Base-by-base conservation (phyloP, 1,139 yeast species). In the Sugiyamaella xylanicola region DNA sequence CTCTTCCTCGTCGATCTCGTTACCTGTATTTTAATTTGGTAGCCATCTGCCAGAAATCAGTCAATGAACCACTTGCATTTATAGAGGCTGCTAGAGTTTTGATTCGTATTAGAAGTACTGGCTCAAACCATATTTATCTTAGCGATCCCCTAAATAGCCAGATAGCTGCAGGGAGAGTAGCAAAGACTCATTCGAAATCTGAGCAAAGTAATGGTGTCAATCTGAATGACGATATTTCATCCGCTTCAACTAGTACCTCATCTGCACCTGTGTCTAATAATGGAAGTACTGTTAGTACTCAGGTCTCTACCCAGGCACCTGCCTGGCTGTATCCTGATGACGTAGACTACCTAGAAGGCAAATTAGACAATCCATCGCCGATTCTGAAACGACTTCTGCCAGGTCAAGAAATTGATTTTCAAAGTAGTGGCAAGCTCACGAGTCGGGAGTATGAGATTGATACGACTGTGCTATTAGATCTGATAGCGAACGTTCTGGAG, bases 261-360 rank as follows among this genome's bases (percentile, higher is more conserved):
- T 4, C 35, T 4, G 32, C 21, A n/a, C n/a, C n/a, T n/a, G n/a
- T n/a, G n/a, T n/a, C n/a, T n/a, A n/a, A n/a, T n/a, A n/a, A n/a
- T n/a, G n/a, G n/a, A n/a, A n/a, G n/a, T n/a, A n/a, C n/a, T n/a
- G n/a, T n/a, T n/a, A n/a, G n/a, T n/a, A n/a, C n/a, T n/a, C n/a
- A 4, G 37, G 37, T 32, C 4, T 32, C 37, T 4, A 4, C 37
- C 4, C 37, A 32, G 15, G 47, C 54, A 2, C 59, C 56, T 27
- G 50, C 73, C 54, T 87, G 93, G 93, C 71, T 72, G 16, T 84
- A 78, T 62, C 93, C 92, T 0, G 93, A 86, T 58, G 66, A 70
- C 16, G 43, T 55, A 17, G 54, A 46, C 0, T 83, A 79, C 62
- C 69, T 86, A 5, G 83, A 84, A 3, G 71, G 74, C 1, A 69